These are phyloP conservation scores for Maudiozyma humilis DNA, from an alignment of 1,139 yeast genomes.

Conservation along the genomic window DNA sequence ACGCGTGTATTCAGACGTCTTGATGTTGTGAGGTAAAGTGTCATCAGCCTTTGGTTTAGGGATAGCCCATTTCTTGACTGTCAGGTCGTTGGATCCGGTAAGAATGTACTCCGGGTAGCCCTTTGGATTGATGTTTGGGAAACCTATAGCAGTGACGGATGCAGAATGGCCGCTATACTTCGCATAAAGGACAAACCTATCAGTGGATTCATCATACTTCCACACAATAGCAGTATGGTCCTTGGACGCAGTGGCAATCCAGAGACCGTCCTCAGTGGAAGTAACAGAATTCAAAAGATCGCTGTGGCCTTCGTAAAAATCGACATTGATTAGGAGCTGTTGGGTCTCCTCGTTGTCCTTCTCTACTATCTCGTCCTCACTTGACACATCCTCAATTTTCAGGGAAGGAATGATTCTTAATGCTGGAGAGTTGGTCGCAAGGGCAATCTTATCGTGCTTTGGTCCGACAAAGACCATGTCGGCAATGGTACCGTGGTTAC, in stretches of 20 bases:
- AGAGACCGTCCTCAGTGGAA: slow-evolving; percentile 65
- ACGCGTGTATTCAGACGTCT: slow-evolving; percentile 71
- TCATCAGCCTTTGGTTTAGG: slow-evolving; percentile 36
- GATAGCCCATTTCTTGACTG: slow-evolving; percentile 82
- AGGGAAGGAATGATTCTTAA: slow-evolving; percentile 48
- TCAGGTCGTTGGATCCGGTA: slow-evolving; percentile 83
- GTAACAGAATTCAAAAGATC: slow-evolving; percentile 81
- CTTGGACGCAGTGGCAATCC: slow-evolving; percentile 93
- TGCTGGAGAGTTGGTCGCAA: slow-evolving; percentile 94
- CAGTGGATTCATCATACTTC: slow-evolving; percentile 43
- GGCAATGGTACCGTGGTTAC: slow-evolving; percentile 93
- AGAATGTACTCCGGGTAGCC: slow-evolving; percentile 61
- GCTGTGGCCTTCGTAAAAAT: slow-evolving; percentile 67
- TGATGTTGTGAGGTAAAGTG: slow-evolving; percentile 33
- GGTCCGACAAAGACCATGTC: slow-evolving; percentile 77
- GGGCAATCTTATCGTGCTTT: slow-evolving; percentile 46
- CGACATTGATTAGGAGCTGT: slow-evolving; percentile 49
- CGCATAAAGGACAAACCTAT: slow-evolving; percentile 46
- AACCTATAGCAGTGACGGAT: slow-evolving; percentile 71
- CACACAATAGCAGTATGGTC: slow-evolving; percentile 81
- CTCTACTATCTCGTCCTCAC: slow-evolving; percentile 3
- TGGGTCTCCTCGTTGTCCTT: slow-evolving; percentile 5
- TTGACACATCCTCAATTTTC: slow-evolving; percentile 4
- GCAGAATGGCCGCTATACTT: slow-evolving; percentile 80
- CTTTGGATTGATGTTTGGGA: slow-evolving; percentile 51